phyloP scores from a whole-genome alignment of 768 basidiomycete genomes.

The Russula lepida region DNA sequence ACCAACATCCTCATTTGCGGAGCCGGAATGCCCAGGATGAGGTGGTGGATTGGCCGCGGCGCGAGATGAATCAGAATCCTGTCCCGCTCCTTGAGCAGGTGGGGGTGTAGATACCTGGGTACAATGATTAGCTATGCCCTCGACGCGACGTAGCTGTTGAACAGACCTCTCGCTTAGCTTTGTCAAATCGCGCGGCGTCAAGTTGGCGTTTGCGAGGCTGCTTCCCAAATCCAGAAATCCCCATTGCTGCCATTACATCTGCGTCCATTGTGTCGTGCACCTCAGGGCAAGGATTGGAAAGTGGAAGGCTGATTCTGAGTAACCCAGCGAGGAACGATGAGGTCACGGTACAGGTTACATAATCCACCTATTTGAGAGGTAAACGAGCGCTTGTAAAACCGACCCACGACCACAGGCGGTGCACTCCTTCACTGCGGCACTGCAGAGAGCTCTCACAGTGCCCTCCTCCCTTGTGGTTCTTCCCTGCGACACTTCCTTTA shows the following conservation, averaged over 20 bases:
- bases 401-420: neutral
- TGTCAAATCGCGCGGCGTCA: slow-evolving; percentile 73
- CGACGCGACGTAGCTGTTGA: neutral
- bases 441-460: neutral
- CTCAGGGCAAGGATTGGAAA: neutral
- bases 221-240: slow-evolving; percentile 80
- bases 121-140: neutral
- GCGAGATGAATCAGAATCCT: slow-evolving; percentile 24
- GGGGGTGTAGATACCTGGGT: slow-evolving; percentile 5
- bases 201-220: slow-evolving; percentile 53
- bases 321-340: neutral
- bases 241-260: slow-evolving; percentile 76
- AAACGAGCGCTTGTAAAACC: neutral
- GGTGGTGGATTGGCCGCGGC: slow-evolving; percentile 20
- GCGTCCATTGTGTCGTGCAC: slow-evolving; percentile 34
- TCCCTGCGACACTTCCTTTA: neutral
- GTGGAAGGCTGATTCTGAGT: neutral
- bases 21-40: neutral
- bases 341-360: neutral
- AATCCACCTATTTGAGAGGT: slow-evolving; percentile 12
- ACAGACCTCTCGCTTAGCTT: slow-evolving; percentile 48
- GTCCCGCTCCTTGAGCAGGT: slow-evolving; percentile 20
- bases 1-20: neutral
- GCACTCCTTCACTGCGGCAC: neutral
- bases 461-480: neutral